Evolutionary conservation across 106 monocot species (phyloP).

Genomic region (Alisma plantagoaquatica): DNA sequence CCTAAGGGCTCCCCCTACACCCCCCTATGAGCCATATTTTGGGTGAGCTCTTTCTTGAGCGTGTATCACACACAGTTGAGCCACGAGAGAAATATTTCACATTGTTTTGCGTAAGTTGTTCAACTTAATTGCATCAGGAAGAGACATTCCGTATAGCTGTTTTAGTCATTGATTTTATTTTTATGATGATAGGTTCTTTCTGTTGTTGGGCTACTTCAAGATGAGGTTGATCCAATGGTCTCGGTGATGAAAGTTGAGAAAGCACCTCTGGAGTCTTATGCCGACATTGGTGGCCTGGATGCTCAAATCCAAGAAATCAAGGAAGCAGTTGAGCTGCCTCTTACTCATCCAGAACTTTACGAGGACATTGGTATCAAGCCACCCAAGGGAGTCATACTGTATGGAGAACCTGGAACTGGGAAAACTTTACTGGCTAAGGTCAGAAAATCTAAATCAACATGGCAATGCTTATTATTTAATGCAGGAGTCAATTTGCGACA

Average conservation of each 20-base stretch:
- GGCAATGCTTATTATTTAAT: no score
- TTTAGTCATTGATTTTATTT: neutral
- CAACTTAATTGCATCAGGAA: no score
- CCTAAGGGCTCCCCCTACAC: no score
- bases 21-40: no score
- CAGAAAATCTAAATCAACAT: no score
- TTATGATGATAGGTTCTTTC: slow-evolving; percentile 62
- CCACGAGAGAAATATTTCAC: no score
- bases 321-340: slow-evolving; percentile 92
- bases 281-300: slow-evolving; percentile 95
- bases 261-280: slow-evolving; percentile 92
- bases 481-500: no score
- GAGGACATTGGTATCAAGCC: slow-evolving; percentile 95
- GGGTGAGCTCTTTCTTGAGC: no score
- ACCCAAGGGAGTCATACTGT: slow-evolving; percentile 93
- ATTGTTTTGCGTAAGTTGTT: no score
- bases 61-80: no score
- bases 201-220: slow-evolving; percentile 90
- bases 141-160: no score
- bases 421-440: slow-evolving; percentile 97
- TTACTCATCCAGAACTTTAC: slow-evolving; percentile 95
- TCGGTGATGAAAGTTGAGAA: slow-evolving; percentile 99
- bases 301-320: slow-evolving; percentile 98
- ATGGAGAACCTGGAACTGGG: slow-evolving; percentile 95
- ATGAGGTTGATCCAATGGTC: slow-evolving; percentile 98